Base-by-base conservation (phyloP, 1,284 basidiomycete genomes). In the Baeospora myosura region DNA sequence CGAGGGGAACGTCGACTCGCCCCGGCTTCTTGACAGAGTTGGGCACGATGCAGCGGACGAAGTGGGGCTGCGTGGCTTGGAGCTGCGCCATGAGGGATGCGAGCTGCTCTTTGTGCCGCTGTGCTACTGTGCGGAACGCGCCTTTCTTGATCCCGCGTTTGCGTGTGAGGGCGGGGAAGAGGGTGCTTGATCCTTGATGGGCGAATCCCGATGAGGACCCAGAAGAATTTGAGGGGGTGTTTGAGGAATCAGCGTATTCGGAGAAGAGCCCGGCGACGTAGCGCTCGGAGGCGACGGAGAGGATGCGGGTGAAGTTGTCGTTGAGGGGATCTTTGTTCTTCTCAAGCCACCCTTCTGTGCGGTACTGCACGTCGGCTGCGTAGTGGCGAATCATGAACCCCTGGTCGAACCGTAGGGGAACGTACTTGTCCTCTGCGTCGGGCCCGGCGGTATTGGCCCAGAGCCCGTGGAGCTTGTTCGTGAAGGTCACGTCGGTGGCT, bases 291-390 rank as follows among this genome's bases (percentile, higher is more conserved):
- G 95, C 96, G 11, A 77, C 73, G 1, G 91, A 82, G 18, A 98
- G 74, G 29, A 98, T 83, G 12, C 91, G 81, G 0, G 91, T 91
- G 30, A 98, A 74, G 57, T 98, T 95, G 59, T 98, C 94, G 61
- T 98, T 98, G 49, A 99, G 70, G 0, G 96, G 96, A 57, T 99
- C 96, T 66, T 97, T 97, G 74, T 99, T 99, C 81, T 98, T 98
- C 69, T 96, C 93, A 48, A 99, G 71, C 96, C 96, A 99, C 6
- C 92, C 89, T 29, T 93, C 85, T 1, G 95, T 98, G 34, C 86
- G 77, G 56, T 99, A 99, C 57, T 98, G 94, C 55, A 99, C 96
- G 47, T 85, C 86, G 37, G 93, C 96, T 0, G 96, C 96, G 58
- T 98, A 98, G 62, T 99, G 96, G 51, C 91, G 83, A 45, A 99